phyloP scores from a whole-genome alignment of 2,329 filamentous ascomycete genomes.

The Sarocladium kiliense region DNA sequence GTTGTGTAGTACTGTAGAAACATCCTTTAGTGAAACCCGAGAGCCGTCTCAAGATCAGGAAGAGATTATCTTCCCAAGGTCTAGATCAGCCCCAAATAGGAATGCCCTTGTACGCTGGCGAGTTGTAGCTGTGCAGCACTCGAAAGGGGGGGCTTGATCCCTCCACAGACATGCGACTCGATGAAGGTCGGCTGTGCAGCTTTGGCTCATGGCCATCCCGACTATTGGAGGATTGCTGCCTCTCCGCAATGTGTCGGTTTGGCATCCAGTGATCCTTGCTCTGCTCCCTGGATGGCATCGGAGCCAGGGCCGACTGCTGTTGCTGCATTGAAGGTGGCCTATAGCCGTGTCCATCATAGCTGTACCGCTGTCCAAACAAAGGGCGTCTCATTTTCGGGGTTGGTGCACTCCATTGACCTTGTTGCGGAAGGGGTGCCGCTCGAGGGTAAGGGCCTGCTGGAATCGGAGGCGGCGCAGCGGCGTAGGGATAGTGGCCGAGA shows the following conservation, averaged over 20 bases:
- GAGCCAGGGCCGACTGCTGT: not conserved
- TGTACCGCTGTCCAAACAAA: slow-evolving; percentile 1
- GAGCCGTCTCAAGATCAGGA: too few relatives aligned
- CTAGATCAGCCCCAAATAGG: slow-evolving; percentile 47
- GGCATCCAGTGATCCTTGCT: slow-evolving; percentile 18
- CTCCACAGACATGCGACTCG: slow-evolving; percentile 5
- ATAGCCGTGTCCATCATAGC: slow-evolving; percentile 2
- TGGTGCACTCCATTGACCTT: not conserved
- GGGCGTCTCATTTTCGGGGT: not conserved
- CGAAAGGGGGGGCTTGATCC: slow-evolving; percentile 37
- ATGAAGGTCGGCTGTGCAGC: not conserved
- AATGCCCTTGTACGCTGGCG: slow-evolving; percentile 48
- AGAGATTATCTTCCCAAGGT: too few relatives aligned
- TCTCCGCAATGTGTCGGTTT: not conserved
- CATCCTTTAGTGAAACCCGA: too few relatives aligned
- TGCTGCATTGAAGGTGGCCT: not conserved
- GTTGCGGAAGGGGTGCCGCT: not conserved
- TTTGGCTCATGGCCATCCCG: not conserved
- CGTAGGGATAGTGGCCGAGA: not conserved
- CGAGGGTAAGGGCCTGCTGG: not conserved
- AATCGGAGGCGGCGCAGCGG: not conserved
- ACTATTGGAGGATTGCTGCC: not conserved
- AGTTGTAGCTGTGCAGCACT: slow-evolving; percentile 54
- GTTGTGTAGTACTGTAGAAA: too few relatives aligned
- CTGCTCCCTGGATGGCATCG: slow-evolving; percentile 16